These are phyloP conservation scores for Bipolaris cookei DNA, from an alignment of 2,329 filamentous ascomycete genomes.

Conservation along the genomic window DNA sequence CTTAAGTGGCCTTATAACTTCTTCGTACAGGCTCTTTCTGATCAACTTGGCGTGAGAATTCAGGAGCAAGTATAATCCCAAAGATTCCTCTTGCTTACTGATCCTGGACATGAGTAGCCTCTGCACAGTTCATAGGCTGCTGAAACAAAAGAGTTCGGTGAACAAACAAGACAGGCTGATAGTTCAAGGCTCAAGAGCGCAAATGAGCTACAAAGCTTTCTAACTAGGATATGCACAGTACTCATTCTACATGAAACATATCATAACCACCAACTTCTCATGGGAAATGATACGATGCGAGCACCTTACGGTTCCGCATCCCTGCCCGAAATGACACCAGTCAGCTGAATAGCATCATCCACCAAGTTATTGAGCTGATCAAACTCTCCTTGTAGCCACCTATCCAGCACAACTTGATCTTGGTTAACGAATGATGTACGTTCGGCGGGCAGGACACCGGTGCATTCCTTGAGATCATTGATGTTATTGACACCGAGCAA, in stretches of 20 bases:
- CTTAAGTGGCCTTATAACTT: not conserved
- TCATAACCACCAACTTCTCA: not conserved
- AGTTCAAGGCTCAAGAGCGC: not conserved
- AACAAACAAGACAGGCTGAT: not conserved
- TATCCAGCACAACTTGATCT: conserved; percentile 38
- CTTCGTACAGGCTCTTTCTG: too few relatives aligned
- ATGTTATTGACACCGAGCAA: conserved; percentile 64
- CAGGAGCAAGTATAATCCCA: too few relatives aligned
- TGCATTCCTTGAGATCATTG: conserved; percentile 63
- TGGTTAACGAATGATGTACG: conserved; percentile 33
- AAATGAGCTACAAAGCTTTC: not conserved
- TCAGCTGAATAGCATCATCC: conserved; percentile 44
- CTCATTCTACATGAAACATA: not conserved
- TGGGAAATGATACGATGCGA: not conserved
- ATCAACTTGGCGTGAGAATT: too few relatives aligned
- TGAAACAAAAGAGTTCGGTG: too few relatives aligned
- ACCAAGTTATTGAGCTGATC: conserved; percentile 44
- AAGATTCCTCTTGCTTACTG: too few relatives aligned
- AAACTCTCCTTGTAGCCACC: conserved; percentile 43
- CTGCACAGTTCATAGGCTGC: too few relatives aligned
- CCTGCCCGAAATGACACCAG: conserved; percentile 25
- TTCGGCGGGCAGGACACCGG: conserved; percentile 55
- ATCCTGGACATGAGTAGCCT: too few relatives aligned
- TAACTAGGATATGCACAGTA: not conserved
- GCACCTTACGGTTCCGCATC: conserved; percentile 1